Evolutionary conservation across 176 grass and related monocot genomes (phyloP).

Genomic region (Themeda triandra): DNA sequence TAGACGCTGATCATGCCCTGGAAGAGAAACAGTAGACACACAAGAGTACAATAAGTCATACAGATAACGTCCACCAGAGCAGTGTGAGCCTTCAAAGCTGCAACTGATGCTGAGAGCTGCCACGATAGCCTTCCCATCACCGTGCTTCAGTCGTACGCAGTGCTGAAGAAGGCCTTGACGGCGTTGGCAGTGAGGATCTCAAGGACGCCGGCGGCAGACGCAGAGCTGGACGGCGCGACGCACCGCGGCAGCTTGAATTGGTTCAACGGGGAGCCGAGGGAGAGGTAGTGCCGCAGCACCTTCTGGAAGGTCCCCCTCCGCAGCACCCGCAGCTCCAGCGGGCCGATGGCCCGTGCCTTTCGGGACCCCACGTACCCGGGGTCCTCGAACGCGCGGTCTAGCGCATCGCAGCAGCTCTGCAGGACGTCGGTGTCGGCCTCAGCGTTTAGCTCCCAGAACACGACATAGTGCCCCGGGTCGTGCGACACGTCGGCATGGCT

Average conservation of each 20-base stretch:
- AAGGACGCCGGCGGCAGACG: constrained; percentile 27
- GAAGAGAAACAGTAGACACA: too few relatives aligned
- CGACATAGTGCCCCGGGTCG: constrained; percentile 67
- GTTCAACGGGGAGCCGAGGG: constrained; percentile 45
- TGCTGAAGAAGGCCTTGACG: constrained; percentile 32
- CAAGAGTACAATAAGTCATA: too few relatives aligned
- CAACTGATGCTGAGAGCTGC: too few relatives aligned
- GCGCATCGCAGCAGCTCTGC: constrained; percentile 66
- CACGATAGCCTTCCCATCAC: too few relatives aligned
- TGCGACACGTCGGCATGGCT: constrained; percentile 55
- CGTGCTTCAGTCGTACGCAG: constrained; percentile 10
- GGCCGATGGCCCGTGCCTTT: constrained; percentile 32
- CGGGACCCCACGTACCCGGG: constrained; percentile 62
- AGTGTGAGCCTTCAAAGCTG: too few relatives aligned
- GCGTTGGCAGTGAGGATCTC: constrained; percentile 37
- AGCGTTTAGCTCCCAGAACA: constrained; percentile 80
- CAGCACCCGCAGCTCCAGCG: constrained; percentile 64
- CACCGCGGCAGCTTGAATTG: constrained; percentile 86
- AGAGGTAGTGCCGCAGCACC: constrained; percentile 52
- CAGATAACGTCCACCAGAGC: too few relatives aligned
- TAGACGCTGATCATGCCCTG: too few relatives aligned
- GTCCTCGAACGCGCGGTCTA: constrained; percentile 63
- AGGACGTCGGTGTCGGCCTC: constrained; percentile 43
- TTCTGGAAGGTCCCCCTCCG: constrained; percentile 49
- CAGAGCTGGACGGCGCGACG: constrained; percentile 35